Base-by-base conservation (phyloP, 2,329 filamentous ascomycete species). In the Helotiales sp. region DNA sequence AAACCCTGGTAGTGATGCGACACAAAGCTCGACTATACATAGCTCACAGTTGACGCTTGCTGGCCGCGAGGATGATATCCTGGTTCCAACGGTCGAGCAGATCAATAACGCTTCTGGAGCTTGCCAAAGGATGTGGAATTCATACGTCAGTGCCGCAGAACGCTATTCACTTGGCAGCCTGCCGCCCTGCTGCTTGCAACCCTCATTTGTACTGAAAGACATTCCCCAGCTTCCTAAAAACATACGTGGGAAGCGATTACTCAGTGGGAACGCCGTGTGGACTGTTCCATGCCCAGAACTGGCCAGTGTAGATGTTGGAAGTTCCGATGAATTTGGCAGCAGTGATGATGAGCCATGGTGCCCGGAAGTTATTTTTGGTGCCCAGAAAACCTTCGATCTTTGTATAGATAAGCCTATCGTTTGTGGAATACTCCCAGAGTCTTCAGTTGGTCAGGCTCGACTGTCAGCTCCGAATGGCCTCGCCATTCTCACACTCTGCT, bases 111-210 rank as follows among this genome's bases (percentile, higher is more conserved):
- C 49, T 63, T 63, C 28, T 45, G 40, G 47, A 63, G 32, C 61
- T 45, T 26, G 32, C 32, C 47, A 63, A 54, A 63, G 47, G 24
- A 55, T 55, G 30, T 63, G 49, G 61, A 63, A 24, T 57, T 55
- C 61, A 55, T 63, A 63, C 55, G 15, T 55, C 34, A 63, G 61
- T 22, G 43, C n/a, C 28, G 61, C 49, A 17, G 61, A 55, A 57
- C 47, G n/a, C 8, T 32, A n/a, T 43, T 26, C 37, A 26, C 37
- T 40, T 30, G 26, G 40, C 24, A 32, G 24, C 61, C 61, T 64
- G 28, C 63, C 54, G n/a, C 11, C 63, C 54, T 64, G 54, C 63
- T 64, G 63, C 63, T 60, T 64, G 40, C 63, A 64, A 60, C 63
- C 63, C 3, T 64, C 63, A 47, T 50, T 50, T 43, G 28, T 58